A percentile compares a stretch with the other conserved stretches of the same genome.
Evolutionary conservation across 2,329 filamentous ascomycete species (phyloP).

Genomic region (Annulohypoxylon truncatum): DNA sequence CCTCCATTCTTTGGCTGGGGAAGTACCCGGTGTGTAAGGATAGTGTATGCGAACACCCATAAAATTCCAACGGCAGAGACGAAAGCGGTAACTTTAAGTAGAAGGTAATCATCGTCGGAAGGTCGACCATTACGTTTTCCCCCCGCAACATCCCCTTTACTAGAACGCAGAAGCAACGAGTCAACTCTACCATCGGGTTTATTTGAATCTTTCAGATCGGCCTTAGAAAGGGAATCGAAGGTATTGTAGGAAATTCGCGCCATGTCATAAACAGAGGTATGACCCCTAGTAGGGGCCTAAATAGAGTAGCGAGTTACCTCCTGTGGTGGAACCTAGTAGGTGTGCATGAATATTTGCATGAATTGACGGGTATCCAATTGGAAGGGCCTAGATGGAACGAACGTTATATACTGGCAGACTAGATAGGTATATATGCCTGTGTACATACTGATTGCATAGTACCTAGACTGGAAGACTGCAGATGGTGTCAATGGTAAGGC

Average conservation of each 20-base stretch:
- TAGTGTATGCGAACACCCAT: conserved; percentile 27
- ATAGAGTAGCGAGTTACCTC: conserved; percentile 28
- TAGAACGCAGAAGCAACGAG: conserved; percentile 5
- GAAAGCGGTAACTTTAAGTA: conserved; percentile 36
- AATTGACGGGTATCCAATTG: neutral
- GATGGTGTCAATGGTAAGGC: neutral
- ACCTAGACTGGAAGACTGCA: neutral
- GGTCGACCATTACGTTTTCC: conserved; percentile 12
- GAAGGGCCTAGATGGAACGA: neutral
- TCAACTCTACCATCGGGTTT: conserved; percentile 8
- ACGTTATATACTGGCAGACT: conserved; percentile 7
- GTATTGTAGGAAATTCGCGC: conserved; percentile 26
- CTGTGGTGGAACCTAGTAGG: conserved; percentile 19
- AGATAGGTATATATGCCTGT: neutral
- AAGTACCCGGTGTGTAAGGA: conserved; percentile 11
- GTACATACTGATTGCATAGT: neutral
- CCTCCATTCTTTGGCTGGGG: neutral
- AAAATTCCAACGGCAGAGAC: conserved; percentile 39
- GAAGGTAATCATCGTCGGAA: conserved; percentile 29
- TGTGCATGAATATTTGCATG: conserved; percentile 15
- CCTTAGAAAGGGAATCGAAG: conserved; percentile 9
- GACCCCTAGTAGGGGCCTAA: neutral
- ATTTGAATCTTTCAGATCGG: neutral
- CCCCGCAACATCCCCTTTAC: neutral
- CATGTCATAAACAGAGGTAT: conserved; percentile 16